Conservation (phyloP, 1,139 yeast genomes). For the Protomyces pachydermus region DNA sequence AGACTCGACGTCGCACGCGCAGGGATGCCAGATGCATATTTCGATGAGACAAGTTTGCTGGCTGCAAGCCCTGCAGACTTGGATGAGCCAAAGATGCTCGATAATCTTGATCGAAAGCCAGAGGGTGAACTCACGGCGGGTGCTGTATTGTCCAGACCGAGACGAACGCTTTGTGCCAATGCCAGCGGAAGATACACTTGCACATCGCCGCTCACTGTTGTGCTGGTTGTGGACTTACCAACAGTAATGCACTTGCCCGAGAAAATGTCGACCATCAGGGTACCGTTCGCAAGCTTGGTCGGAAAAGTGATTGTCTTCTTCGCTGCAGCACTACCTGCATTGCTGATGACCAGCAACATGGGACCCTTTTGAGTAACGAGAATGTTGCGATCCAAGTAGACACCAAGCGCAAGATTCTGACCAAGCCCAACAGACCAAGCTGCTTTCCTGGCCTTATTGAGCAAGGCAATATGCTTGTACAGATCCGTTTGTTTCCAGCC, state of each 20-base stretch:
- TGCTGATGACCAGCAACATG: conserved; percentile 14
- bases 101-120: conserved; percentile 3
- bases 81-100: conserved; percentile 19
- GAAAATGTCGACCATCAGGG: conserved; percentile 14
- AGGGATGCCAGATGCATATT: conserved; percentile 8
- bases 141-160: neutral
- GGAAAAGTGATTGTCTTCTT: conserved; percentile 18
- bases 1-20: neutral
- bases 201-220: conserved; percentile 2
- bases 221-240: conserved; percentile 14
- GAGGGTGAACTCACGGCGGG: neutral
- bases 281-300: conserved; percentile 12
- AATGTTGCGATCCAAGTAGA: conserved; percentile 2
- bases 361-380: conserved; percentile 27
- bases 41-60: neutral
- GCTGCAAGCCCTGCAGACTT: conserved; percentile 4
- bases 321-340: conserved; percentile 13
- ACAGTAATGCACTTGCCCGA: conserved; percentile 11
- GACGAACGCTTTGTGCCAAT: conserved; percentile 11
- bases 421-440: conserved; percentile 23
- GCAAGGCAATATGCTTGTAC: conserved; percentile 9
- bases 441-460: conserved; percentile 8
- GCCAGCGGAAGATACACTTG: conserved; percentile 15
- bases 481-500: conserved; percentile 8
- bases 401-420: conserved; percentile 8